These are phyloP conservation scores for Solanum bukasovii DNA, from an alignment of 257 asterid species.

Conservation along the genomic window DNA sequence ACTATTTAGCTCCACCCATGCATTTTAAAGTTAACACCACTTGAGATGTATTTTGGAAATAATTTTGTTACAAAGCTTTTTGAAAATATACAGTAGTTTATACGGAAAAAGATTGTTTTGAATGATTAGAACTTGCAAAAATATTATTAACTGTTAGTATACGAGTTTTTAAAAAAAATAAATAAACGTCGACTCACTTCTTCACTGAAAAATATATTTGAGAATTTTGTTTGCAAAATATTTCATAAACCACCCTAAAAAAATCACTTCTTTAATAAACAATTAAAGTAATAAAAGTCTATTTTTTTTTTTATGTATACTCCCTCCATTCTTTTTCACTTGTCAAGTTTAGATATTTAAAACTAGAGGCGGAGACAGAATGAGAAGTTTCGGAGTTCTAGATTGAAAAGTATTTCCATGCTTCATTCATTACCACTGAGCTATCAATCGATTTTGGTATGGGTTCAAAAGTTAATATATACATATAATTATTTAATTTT, in stretches of 20 bases:
- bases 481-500: no score
- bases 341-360: no score
- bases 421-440: background rate
- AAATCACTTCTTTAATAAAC: background rate
- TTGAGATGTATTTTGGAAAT: background rate
- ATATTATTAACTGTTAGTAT: background rate
- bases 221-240: background rate
- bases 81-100: background rate
- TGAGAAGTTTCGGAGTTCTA: no score
- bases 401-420: background rate
- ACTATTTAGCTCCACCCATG: background rate
- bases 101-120: background rate
- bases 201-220: background rate
- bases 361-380: rapidly evolving
- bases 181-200: background rate
- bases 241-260: background rate
- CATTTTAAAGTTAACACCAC: background rate
- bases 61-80: background rate
- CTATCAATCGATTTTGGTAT: no score
- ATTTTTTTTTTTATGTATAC: no score
- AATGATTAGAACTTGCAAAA: background rate
- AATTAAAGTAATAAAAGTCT: background rate
- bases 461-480: no score
- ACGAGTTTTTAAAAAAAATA: background rate
- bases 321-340: no score